Base-by-base conservation (phyloP, 1,284 basidiomycete species). In the Ceratobasidium sp. region DNA sequence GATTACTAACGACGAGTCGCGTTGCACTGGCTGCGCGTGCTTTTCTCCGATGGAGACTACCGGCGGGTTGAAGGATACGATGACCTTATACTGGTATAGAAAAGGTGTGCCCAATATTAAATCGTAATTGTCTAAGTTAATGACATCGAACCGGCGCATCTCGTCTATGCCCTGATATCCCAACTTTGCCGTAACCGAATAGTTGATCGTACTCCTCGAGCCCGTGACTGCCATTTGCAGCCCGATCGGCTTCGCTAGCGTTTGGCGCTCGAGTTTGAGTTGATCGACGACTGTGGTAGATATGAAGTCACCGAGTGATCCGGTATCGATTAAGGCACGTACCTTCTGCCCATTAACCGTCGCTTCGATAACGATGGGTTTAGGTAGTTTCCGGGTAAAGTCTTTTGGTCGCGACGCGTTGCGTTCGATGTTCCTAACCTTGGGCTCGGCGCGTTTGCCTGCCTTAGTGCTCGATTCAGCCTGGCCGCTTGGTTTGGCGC, bases 281-380 rank as follows among this genome's bases (percentile, higher is more conserved):
- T 86, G 85, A 71, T 85, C 83, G 0, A 82, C 84, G 5, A 85
- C 61, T 13, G 80, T 83, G 1, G 82, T 80, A 1, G 85, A 85
- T 23, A 86, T 83, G 69, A 86, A 85, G 79, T 86, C 85, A 1
- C 81, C 83, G 0, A 84, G 75, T 1, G 84, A 86, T 0, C 85
- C 85, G 0, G 83, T 80, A 66, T 86, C 84, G 0, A 86, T 54
- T 48, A 86, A 62, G 0, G 44, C 44, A 13, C 44, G 44, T 46
- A 46, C 44, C 44, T 46, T 46, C 7, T 46, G 44, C 13, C 44
- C 44, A 13, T 46, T 13, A 6, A 46, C 13, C 44, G 44, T 46
- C 13, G 44, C 44, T 46, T 6, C 44, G 5, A 46, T 13, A 6
- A 46, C 44, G 5, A 46, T 6, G 5, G 44, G 44, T 46, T 46